Conservation (phyloP, 2,329 filamentous ascomycete genomes). For the Zopfia rhizophila region DNA sequence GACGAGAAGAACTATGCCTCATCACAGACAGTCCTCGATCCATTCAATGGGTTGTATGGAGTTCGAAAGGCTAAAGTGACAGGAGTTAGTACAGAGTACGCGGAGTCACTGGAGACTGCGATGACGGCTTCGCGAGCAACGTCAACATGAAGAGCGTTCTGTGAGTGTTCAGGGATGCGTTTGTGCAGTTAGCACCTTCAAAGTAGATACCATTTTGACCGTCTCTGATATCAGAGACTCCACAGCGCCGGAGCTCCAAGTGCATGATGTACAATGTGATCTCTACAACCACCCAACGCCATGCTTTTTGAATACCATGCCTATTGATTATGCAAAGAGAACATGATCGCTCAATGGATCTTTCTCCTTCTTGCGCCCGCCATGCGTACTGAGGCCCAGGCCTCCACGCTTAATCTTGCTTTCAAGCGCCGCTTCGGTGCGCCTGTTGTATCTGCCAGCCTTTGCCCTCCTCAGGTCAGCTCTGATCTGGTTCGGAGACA, state of each 20-base stretch:
- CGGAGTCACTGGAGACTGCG: constrained; percentile 41
- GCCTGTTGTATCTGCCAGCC: constrained; percentile 79
- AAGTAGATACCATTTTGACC: no score
- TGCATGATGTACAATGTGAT: neutral
- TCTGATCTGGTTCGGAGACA: constrained; percentile 93
- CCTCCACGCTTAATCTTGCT: constrained; percentile 78
- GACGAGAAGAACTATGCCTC: constrained; percentile 46
- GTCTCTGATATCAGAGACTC: neutral
- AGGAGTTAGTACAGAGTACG: constrained; percentile 54
- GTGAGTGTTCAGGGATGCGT: no score
- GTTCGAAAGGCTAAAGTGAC: constrained; percentile 50
- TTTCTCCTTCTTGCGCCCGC: constrained; percentile 69
- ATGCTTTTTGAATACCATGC: neutral
- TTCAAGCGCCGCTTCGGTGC: constrained; percentile 79
- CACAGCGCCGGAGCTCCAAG: constrained; percentile 3
- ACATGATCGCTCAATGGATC: constrained; percentile 80
- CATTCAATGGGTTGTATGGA: constrained; percentile 50
- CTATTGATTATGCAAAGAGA: constrained; percentile 76
- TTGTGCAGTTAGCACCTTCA: constrained; percentile 7
- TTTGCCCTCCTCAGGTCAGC: constrained; percentile 80
- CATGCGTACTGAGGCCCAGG: constrained; percentile 76
- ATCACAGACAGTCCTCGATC: constrained; percentile 55
- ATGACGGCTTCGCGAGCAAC: constrained; percentile 39
- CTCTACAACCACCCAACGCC: constrained; percentile 10
- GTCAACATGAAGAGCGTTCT: no score